A percentile compares a stretch with the other conserved stretches of the same genome.
These are phyloP conservation scores for Lophium mytilinum DNA, from an alignment of 495 filamentous ascomycete species.

Conservation along the genomic window DNA sequence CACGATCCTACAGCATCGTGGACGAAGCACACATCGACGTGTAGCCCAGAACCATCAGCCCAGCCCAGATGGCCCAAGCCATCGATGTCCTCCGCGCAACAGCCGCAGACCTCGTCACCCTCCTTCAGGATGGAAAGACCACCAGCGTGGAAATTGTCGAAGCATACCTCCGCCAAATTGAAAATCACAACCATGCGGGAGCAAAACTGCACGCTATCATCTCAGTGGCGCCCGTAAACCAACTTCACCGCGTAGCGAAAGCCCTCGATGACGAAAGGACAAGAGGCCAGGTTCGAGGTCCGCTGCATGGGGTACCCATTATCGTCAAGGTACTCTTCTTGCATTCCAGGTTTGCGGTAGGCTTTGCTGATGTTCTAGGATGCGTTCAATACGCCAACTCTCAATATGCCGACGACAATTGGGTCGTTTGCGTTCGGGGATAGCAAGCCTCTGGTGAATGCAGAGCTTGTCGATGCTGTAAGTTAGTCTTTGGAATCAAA, in stretches of 20 bases:
- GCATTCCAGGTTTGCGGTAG: background rate
- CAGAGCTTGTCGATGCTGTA: background rate
- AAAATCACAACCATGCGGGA: too few species aligned
- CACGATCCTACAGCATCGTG: too few species aligned
- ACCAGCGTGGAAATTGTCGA: background rate
- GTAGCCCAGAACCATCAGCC: too few species aligned
- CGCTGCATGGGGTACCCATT: slow-evolving; percentile 14
- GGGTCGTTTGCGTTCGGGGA: background rate
- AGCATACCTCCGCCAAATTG: too few species aligned
- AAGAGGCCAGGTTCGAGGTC: background rate
- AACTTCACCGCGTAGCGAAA: background rate
- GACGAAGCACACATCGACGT: too few species aligned
- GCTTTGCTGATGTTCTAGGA: background rate
- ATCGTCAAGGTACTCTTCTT: slow-evolving; percentile 5
- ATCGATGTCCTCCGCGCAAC: background rate
- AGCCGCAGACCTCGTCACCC: background rate
- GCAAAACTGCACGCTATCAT: too few species aligned
- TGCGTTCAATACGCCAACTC: background rate
- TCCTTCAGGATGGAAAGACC: background rate
- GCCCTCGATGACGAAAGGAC: slow-evolving; percentile 2
- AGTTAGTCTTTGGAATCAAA: background rate
- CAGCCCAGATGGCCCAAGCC: too few species aligned
- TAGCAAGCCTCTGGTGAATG: background rate
- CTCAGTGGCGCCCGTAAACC: too few species aligned
- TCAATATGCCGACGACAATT: slow-evolving; percentile 1